Evolutionary conservation across 768 basidiomycete genomes (phyloP), one percentile per base, ranked within the genome.

Genomic region (Tremella fuciformis): DNA sequence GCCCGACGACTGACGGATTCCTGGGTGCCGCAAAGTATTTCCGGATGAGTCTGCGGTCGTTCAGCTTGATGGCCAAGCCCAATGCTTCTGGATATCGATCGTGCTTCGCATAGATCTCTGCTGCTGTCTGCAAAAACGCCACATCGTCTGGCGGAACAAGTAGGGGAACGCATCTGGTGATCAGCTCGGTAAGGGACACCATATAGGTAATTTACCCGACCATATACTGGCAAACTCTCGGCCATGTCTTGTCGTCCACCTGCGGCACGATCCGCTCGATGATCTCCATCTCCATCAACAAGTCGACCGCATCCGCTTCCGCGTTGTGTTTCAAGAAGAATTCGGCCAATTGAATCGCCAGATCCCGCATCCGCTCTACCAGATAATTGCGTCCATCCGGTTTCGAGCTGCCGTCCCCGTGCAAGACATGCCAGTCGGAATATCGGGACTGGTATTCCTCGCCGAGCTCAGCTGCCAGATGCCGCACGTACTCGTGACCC

Each of bases 401-500:
- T 18, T 46, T 57, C 22, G 62, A 50, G 3, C 9, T 41, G 13
- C 42, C 34, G 18, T 44, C 58, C 8, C 15, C 24, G 11, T 44
- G 39, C 16, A 48, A 53, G 25, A 46, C 57, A 34, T 34, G 29
- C 2, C 44, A 41, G 18, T 25, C 29, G 47, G 66, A 51, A 42
- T 71, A 58, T 13, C 60, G 18, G 22, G 55, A 29, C 16, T 80
- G 83, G 73, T 86, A 98, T 73, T 98, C 96, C 73, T 97, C 90
- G 6, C 92, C 92, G 8, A 99, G 85, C 74, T 99, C 96, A 1
- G 94, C 87, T 11, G 96, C 90, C 47, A 99, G 84, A 75, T 99
- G 94, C 34, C 94, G 86, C 54, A 98, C 90, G 72, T 99, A 99
- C 81, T 99, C 96, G 75, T 99, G 93, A 2, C 96, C 96, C 96